phyloP scores from a whole-genome alignment of 805 yeast genomes.

The Aciculoconidium aculeatum region DNA sequence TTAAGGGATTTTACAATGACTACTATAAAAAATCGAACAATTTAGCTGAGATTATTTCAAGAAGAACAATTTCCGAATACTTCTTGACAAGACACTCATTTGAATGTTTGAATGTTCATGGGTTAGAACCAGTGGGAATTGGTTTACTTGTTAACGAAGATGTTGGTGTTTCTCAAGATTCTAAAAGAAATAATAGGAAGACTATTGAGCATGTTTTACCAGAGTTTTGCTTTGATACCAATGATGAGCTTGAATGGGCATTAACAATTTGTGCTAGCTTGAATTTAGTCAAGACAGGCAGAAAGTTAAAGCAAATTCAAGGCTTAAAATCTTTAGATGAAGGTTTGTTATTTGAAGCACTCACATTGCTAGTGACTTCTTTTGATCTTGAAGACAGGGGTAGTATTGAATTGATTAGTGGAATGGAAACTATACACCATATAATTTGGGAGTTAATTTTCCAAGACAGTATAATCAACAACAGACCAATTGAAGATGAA shows the following conservation, averaged over 20 bases:
- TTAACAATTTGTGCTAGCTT: conserved; percentile 66
- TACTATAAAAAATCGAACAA: conserved; percentile 22
- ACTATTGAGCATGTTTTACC: conserved; percentile 57
- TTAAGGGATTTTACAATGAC: conserved; percentile 49
- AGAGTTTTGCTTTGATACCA: conserved; percentile 52
- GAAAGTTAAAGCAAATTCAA: conserved; percentile 44
- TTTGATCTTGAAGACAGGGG: conserved; percentile 36
- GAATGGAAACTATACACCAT: conserved; percentile 42
- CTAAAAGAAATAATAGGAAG: conserved; percentile 24
- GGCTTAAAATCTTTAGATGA: conserved; percentile 46
- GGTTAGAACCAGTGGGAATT: conserved; percentile 60
- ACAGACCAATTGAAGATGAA: conserved; percentile 51
- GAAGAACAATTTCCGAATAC: conserved; percentile 46
- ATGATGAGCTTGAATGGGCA: conserved; percentile 79
- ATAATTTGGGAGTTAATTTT: conserved; percentile 56
- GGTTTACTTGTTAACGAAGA: conserved; percentile 46
- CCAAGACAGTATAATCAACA: conserved; percentile 51
- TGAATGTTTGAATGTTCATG: conserved; percentile 46
- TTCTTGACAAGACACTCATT: conserved; percentile 51
- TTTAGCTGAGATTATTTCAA: conserved; percentile 9
- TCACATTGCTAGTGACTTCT: conserved; percentile 58
- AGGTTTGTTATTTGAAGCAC: conserved; percentile 56
- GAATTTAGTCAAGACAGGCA: conserved; percentile 53
- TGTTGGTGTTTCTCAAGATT: conserved; percentile 39
- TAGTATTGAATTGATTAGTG: conserved; percentile 14